Percentiles rank a stretch among this genome's conserved stretches.
phyloP scores from a whole-genome alignment of 2,329 filamentous ascomycete genomes.

The Ophiocordyceps camponoti-rufipedis region DNA sequence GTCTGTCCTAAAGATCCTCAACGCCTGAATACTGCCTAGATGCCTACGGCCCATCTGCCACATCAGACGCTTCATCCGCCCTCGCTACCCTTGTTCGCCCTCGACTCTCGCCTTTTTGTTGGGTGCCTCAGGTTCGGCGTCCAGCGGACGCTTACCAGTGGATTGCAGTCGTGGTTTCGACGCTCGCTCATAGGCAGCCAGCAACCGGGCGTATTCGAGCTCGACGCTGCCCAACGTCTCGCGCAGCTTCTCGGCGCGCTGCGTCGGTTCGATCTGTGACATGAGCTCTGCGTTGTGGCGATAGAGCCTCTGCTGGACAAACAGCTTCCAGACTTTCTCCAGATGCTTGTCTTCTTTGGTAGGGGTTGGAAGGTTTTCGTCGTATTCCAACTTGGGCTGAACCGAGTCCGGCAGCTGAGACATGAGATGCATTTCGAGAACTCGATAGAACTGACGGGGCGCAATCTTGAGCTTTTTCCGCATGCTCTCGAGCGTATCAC shows the following conservation, averaged over 20 bases:
- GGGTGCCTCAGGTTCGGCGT: conserved; percentile 8
- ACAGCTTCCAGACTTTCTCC: conserved; percentile 53
- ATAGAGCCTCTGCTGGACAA: conserved; percentile 63
- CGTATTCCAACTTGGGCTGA: conserved; percentile 29
- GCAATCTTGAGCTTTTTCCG: conserved; percentile 51
- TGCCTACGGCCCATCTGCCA: background rate
- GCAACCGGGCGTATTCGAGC: conserved; percentile 51
- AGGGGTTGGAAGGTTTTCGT: conserved; percentile 21
- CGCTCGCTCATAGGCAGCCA: conserved; percentile 28
- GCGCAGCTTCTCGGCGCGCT: conserved; percentile 55
- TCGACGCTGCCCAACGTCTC: conserved; percentile 50
- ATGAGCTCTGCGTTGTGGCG: conserved; percentile 56
- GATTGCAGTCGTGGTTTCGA: conserved; percentile 5
- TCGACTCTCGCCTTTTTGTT: conserved; percentile 29
- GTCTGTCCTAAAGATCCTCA: background rate
- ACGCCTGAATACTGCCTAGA: background rate
- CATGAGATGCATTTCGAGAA: conserved; percentile 61
- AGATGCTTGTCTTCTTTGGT: conserved; percentile 39
- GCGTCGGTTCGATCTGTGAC: conserved; percentile 46
- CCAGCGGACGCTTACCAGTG: conserved; percentile 29
- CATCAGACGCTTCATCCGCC: background rate
- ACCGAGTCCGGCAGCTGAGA: conserved; percentile 37
- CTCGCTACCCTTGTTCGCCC: conserved; percentile 7
- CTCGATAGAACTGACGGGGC: conserved; percentile 54
- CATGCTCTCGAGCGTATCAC: conserved; percentile 34